Conservation (phyloP, 176 grass and related monocot species). For the Carex littledalei region DNA sequence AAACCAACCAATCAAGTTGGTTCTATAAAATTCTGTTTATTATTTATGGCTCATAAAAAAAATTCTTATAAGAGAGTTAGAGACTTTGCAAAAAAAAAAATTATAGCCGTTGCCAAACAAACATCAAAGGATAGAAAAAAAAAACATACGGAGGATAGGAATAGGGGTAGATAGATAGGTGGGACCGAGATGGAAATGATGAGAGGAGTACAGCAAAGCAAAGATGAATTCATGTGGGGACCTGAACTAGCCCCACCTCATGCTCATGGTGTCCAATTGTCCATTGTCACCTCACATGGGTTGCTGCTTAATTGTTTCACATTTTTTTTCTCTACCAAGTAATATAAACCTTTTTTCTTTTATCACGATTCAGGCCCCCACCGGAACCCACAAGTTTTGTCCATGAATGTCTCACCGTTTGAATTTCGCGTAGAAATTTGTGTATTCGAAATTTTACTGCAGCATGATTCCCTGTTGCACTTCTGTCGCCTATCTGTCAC, state of each 20-base stretch:
- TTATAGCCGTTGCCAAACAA: neutral
- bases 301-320: conserved; percentile 13
- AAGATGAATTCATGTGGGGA: conserved; percentile 8
- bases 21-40: too few relatives aligned
- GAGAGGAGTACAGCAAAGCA: conserved; percentile 26
- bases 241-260: conserved; percentile 11
- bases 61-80: too few relatives aligned
- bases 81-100: neutral
- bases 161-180: neutral
- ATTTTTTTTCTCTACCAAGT: neutral
- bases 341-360: neutral
- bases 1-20: too few relatives aligned
- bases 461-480: neutral
- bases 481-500: neutral
- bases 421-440: neutral
- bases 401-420: neutral
- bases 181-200: conserved; percentile 6
- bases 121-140: neutral
- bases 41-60: too few relatives aligned
- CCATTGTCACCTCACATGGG: conserved; percentile 49
- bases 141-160: neutral
- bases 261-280: conserved; percentile 22
- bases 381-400: neutral
- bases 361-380: neutral
- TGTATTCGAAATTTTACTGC: neutral